Conservation (phyloP, 495 filamentous ascomycete genomes). For the Beverwykella pulmonaria region DNA sequence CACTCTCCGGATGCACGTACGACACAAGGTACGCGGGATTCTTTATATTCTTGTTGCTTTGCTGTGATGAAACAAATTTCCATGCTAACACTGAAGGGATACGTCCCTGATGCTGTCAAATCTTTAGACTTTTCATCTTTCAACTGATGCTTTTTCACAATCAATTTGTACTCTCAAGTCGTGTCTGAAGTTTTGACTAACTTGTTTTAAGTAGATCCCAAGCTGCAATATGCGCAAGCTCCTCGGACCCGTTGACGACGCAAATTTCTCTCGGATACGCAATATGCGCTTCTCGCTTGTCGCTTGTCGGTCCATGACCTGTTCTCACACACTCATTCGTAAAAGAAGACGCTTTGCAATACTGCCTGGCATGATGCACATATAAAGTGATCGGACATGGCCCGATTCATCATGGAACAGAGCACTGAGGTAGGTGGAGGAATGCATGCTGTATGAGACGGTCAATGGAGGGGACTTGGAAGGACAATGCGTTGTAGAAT, state of each 20-base stretch:
- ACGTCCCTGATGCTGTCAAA: constrained; percentile 22
- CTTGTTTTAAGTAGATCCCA: neutral
- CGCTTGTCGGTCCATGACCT: no score
- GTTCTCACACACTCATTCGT: no score
- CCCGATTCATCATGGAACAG: no score
- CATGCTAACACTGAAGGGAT: constrained; percentile 37
- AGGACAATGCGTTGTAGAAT: no score
- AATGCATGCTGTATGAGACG: no score
- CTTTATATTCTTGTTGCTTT: neutral
- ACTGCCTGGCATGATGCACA: no score
- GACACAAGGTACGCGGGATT: constrained; percentile 8
- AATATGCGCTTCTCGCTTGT: no score
- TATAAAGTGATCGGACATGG: no score
- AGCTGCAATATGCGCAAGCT: neutral
- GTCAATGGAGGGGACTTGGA: no score
- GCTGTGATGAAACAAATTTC: constrained; percentile 34
- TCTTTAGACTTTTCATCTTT: constrained; percentile 38
- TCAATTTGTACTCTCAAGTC: neutral
- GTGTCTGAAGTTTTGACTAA: neutral
- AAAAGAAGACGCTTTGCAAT: no score
- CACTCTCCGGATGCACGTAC: neutral
- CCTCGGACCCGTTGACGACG: neutral
- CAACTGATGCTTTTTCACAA: constrained; percentile 22
- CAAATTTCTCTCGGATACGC: no score
- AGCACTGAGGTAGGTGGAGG: no score